phyloP scores from a whole-genome alignment of 306 rosid genomes.

The Trifolium dubium region DNA sequence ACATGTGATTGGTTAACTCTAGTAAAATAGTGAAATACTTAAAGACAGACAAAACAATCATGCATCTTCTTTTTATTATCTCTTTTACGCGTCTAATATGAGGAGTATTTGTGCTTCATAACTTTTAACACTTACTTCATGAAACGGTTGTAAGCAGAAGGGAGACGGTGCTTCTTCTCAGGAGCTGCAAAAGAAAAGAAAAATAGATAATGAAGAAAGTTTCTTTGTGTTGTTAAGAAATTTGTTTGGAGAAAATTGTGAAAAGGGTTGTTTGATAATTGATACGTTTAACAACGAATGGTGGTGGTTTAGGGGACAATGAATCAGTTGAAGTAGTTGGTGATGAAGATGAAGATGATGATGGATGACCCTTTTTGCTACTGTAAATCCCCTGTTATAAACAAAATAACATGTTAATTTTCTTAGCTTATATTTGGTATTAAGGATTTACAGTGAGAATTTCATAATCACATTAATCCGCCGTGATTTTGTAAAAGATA shows the following conservation, averaged over 20 bases:
- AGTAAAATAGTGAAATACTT: constrained; percentile 5
- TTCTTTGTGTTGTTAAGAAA: no score
- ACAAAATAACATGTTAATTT: neutral
- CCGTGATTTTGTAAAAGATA: no score
- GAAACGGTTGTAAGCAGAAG: constrained; percentile 98
- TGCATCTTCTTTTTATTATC: neutral
- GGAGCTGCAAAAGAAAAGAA: constrained; percentile 65
- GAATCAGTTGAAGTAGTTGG: constrained; percentile 68
- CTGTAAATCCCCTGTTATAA: constrained; percentile 66
- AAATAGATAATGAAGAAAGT: neutral
- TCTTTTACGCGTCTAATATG: no score
- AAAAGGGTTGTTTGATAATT: constrained; percentile 2
- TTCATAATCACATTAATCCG: no score
- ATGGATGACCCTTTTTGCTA: constrained; percentile 59
- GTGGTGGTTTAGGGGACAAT: constrained; percentile 77
- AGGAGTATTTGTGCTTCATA: no score
- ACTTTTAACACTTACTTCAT: constrained; percentile 82
- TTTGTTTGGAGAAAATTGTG: constrained; percentile 20
- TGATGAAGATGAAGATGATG: constrained; percentile 67
- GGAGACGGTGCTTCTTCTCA: constrained; percentile 96
- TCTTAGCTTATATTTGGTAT: neutral
- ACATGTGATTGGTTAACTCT: neutral
- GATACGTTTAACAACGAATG: constrained; percentile 87
- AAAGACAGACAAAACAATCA: neutral
- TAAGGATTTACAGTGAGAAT: no score